Evolutionary conservation across 768 basidiomycete species (phyloP), one percentile per base, ranked within the genome.

Genomic region (Lactarius deliciosus): DNA sequence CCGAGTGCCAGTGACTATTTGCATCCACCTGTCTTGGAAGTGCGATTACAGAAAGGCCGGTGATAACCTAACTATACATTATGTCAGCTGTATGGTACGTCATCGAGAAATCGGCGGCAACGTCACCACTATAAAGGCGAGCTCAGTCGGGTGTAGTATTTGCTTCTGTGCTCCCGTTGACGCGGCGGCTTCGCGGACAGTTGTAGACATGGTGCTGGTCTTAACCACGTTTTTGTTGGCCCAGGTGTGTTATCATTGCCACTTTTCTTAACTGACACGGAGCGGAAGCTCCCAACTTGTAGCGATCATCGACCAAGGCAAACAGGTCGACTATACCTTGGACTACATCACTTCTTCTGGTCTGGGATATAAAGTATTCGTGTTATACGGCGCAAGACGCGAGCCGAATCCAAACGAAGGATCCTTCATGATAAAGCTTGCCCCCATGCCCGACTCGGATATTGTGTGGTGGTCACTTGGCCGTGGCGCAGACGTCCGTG

Each of bases 401-500:
- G 47, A 25, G 22, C 47, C 22, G 11, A 50, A 50, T 13, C 45
- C 9, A 13, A 13, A 5, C 4, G n/a, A 22, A 10, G n/a, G 5
- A 2, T 8, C 2, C n/a, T 50, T 6, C 0, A 6, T n/a, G 20
- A 45, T n/a, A 45, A n/a, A 9, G 6, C 45, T 13, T 50, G 10
- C 5, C n/a, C 47, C n/a, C 36, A 13, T 34, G 13, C 36, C n/a
- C 4, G 22, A 10, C 3, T 2, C 22, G 11, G 13, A 55, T 3
- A 10, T 34, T 22, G 20, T 63, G 38, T 40, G 38, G 57, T 64
- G 40, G 38, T 60, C 54, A 15, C 64, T 59, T 64, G 64, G 13
- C 45, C 28, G 28, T 20, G 64, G 47, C 57, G 57, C 64, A 54
- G 47, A 15, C 57, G 50, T 64, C 64, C 5, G 2, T 64, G 63